A percentile compares a stretch with the other conserved stretches of the same genome.
phyloP scores from a whole-genome alignment of 2,329 filamentous ascomycete genomes.

The Hypoxylon sp. region DNA sequence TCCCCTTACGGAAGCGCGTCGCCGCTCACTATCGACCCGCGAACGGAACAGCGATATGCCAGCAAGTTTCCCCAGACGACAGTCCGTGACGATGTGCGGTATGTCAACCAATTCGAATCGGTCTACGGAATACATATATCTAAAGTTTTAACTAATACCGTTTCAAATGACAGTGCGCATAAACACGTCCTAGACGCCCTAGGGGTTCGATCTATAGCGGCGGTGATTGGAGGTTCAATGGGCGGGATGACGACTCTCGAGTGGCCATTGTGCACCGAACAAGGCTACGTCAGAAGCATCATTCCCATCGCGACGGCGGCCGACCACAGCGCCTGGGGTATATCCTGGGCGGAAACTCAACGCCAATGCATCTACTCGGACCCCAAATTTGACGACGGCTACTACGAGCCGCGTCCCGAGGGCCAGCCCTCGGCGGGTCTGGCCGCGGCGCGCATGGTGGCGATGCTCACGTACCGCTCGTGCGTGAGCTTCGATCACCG shows the following conservation, averaged over 20 bases:
- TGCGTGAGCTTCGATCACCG: conserved; percentile 51
- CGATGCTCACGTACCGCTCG: conserved; percentile 55
- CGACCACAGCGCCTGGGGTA: conserved; percentile 68
- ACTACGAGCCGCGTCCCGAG: conserved; percentile 50
- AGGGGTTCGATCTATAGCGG: conserved; percentile 64
- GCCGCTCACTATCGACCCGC: conserved; percentile 53
- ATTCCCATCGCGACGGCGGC: conserved; percentile 68
- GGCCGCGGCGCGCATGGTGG: conserved; percentile 54
- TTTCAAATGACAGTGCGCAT: conserved; percentile 55
- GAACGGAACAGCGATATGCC: conserved; percentile 40
- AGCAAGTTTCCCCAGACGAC: conserved; percentile 75
- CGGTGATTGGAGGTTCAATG: conserved; percentile 68
- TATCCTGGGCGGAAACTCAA: conserved; percentile 69
- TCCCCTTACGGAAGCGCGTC: conserved; percentile 67
- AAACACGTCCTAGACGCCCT: conserved; percentile 66
- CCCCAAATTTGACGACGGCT: conserved; percentile 50
- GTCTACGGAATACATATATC: background rate
- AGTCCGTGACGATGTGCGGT: conserved; percentile 72
- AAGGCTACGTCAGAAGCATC: conserved; percentile 64
- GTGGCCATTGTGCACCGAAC: conserved; percentile 64
- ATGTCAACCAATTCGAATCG: conserved; percentile 5
- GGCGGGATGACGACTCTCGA: conserved; percentile 69
- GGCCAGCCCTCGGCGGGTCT: conserved; percentile 52
- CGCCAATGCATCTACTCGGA: conserved; percentile 59
- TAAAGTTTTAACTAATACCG: conserved; percentile 11